Evolutionary conservation across 1,139 yeast species (phyloP), one percentile per base, ranked within the genome.

Genomic region (Protomyces inundatus): DNA sequence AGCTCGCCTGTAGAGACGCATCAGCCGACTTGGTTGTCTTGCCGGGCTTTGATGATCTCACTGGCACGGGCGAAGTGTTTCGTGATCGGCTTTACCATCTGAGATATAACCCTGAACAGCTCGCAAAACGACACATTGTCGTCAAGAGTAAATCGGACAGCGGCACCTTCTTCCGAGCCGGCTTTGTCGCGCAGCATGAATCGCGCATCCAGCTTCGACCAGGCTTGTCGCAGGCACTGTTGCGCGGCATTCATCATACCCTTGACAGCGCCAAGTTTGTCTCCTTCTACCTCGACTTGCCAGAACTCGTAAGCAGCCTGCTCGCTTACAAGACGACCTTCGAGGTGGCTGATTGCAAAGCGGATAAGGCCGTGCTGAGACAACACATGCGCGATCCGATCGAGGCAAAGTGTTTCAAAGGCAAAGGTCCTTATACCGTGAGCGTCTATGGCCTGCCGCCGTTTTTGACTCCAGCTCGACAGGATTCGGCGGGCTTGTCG

Each of bases 361-460:
- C 45, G 4, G 64, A 72, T 42, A 75, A 81, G n/a, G 87, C 95
- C 0, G 78, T 89, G 46, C 73, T 88, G 3, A 80, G 90, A 64
- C 96, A 90, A 73, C 81, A 82, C 76, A 77, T 84, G 2, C 77
- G 79, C n/a, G 84, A 83, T 51, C 88, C 88, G 2, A 81, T 77
- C 69, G 97, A 90, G 73, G 81, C 88, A 0, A 90, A 89, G 73
- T 89, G 93, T 88, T 87, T 84, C 70, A 74, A 85, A 5, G 79
- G 84, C 62, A 69, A 83, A 1, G 73, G 76, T 46, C 74, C 77
- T 69, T 71, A 83, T 54, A 77, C 80, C 14, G 77, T 85, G 40
- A 67, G 61, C 39, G 39, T 70, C 71, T 95, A 88, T 72, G 88
- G 89, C n/a, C 80, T 85, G 36, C 86, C 95, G 0, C 97, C 97